A percentile compares a stretch with the other conserved stretches of the same genome.
phyloP scores from a whole-genome alignment of 495 filamentous ascomycete genomes.

The Annulohypoxylon moriforme region DNA sequence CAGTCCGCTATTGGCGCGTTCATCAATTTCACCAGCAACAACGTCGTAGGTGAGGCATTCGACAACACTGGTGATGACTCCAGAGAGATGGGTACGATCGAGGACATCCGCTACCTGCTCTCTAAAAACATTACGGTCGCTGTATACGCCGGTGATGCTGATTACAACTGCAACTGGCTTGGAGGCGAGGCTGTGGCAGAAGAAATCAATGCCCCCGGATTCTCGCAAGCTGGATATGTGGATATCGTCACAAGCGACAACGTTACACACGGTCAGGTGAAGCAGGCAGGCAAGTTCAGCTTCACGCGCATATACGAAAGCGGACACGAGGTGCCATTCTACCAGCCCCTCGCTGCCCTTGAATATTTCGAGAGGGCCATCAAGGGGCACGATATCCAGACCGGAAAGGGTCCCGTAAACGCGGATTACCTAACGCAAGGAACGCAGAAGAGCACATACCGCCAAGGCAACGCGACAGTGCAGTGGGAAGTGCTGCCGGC shows the following conservation, averaged over 20 bases:
- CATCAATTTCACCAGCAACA: slow-evolving; percentile 63
- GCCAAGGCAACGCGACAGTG: slow-evolving; percentile 69
- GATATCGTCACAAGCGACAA: slow-evolving; percentile 67
- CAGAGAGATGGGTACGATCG: slow-evolving; percentile 62
- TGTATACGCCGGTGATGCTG: slow-evolving; percentile 71
- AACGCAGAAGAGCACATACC: slow-evolving; percentile 61
- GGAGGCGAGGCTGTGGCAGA: slow-evolving; percentile 64
- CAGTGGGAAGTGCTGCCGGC: slow-evolving; percentile 60
- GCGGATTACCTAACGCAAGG: slow-evolving; percentile 61
- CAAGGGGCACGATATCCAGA: slow-evolving; percentile 68
- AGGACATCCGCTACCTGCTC: slow-evolving; percentile 63
- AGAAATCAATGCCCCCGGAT: slow-evolving; percentile 60
- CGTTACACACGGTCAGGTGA: slow-evolving; percentile 70
- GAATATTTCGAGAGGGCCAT: slow-evolving; percentile 70
- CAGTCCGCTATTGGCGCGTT: slow-evolving; percentile 69
- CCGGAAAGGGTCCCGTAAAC: slow-evolving; percentile 56
- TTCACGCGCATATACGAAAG: slow-evolving; percentile 73
- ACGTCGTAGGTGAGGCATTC: slow-evolving; percentile 63
- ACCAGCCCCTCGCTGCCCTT: slow-evolving; percentile 71
- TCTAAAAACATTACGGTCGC: slow-evolving; percentile 63
- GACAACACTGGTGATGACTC: slow-evolving; percentile 67
- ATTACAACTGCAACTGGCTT: slow-evolving; percentile 73
- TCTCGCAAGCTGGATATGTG: slow-evolving; percentile 61
- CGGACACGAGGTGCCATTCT: slow-evolving; percentile 77
- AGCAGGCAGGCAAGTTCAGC: slow-evolving; percentile 70